These are phyloP conservation scores for Scutellaria barbata DNA, from an alignment of 257 asterid genomes.

Conservation along the genomic window DNA sequence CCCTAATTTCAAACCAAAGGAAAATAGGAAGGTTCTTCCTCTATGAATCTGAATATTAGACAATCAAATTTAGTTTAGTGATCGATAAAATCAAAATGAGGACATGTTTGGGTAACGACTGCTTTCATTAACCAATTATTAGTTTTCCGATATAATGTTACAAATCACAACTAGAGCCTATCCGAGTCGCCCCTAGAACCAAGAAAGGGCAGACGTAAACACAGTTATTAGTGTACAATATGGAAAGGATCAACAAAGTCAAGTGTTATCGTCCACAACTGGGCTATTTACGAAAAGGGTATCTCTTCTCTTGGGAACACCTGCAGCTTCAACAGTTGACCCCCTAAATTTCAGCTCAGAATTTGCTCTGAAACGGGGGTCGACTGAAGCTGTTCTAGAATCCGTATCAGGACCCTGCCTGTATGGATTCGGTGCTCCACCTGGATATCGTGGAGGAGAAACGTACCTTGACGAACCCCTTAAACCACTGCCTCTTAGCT, in stretches of 20 bases:
- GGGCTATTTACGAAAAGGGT: slow-evolving; percentile 56
- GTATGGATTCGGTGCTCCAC: slow-evolving; percentile 54
- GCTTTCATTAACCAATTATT: slow-evolving; percentile 38
- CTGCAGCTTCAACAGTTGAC: slow-evolving; percentile 56
- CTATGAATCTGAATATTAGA: no score
- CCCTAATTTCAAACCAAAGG: no score
- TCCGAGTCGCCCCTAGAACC: slow-evolving; percentile 14
- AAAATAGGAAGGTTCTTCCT: no score
- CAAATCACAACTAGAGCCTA: slow-evolving; percentile 40
- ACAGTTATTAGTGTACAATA: slow-evolving; percentile 21
- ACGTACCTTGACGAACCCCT: slow-evolving; percentile 72
- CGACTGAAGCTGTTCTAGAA: slow-evolving; percentile 59
- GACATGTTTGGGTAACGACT: slow-evolving; percentile 15
- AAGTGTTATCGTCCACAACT: slow-evolving; percentile 61
- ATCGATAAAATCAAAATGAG: no score
- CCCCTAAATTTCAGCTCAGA: slow-evolving; percentile 76
- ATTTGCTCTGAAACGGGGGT: slow-evolving; percentile 60
- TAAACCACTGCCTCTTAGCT: slow-evolving; percentile 59
- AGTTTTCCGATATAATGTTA: slow-evolving; percentile 36
- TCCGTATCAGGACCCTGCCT: slow-evolving; percentile 56
- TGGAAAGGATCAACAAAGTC: slow-evolving; percentile 24
- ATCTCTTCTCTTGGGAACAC: slow-evolving; percentile 72
- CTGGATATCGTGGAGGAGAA: slow-evolving; percentile 71
- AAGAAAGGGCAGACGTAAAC: not conserved
- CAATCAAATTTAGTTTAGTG: no score